A percentile compares a stretch with the other conserved stretches of the same genome.
These are phyloP conservation scores for Calonectria leucothoes DNA, from an alignment of 2,329 filamentous ascomycete species.

Conservation along the genomic window DNA sequence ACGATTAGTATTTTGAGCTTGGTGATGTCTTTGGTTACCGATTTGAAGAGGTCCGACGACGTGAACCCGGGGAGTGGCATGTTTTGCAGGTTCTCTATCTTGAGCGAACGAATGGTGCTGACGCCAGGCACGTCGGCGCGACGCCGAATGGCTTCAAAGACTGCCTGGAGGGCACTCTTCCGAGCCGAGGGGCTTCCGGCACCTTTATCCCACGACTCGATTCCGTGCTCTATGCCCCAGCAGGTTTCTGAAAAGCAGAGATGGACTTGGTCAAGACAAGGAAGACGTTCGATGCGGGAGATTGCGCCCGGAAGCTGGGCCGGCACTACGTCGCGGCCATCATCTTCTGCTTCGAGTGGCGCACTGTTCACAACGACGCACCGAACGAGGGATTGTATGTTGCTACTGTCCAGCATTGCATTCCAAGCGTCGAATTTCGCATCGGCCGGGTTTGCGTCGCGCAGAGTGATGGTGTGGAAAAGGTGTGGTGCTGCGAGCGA, in stretches of 20 bases:
- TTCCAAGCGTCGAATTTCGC: not conserved
- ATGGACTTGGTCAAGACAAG: not conserved
- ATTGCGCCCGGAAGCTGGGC: not conserved
- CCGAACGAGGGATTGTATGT: not conserved
- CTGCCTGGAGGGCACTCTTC: not conserved
- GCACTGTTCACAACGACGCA: not conserved
- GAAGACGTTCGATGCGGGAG: not conserved
- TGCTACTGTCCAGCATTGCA: not conserved
- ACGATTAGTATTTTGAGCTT: slow-evolving; percentile 27
- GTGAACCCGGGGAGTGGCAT: slow-evolving; percentile 24
- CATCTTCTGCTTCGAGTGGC: not conserved
- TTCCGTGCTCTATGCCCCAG: not conserved
- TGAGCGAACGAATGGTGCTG: not conserved
- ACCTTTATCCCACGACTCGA: not conserved
- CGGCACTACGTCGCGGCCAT: not conserved
- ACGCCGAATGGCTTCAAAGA: not conserved
- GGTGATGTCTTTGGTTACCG: slow-evolving; percentile 23
- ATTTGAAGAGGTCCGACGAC: slow-evolving; percentile 7
- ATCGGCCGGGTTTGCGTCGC: not conserved
- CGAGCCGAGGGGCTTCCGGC: not conserved
- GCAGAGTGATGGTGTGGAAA: not conserved
- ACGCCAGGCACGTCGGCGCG: not conserved
- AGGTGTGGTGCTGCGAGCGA: not conserved
- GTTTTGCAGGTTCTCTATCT: slow-evolving; percentile 30
- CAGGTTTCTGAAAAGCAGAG: not conserved